phyloP scores from a whole-genome alignment of 768 basidiomycete genomes.

The Dacryopinax spathularia region DNA sequence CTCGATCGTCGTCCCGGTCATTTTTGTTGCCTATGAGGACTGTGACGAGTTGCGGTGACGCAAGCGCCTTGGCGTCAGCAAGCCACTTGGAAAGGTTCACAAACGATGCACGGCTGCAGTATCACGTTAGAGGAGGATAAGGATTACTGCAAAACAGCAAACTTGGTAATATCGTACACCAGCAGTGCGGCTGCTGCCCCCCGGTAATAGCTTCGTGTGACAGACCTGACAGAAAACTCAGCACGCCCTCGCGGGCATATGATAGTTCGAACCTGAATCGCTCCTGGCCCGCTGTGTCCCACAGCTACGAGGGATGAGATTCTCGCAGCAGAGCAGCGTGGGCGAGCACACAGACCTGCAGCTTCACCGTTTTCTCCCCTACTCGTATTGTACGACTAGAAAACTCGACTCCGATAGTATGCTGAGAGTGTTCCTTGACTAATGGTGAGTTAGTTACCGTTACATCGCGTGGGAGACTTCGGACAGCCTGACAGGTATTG shows the following conservation, averaged over 20 bases:
- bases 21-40: slow-evolving; percentile 92
- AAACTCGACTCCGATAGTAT: slow-evolving; percentile 98
- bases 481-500: slow-evolving; percentile 61
- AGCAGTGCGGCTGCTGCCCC: slow-evolving; percentile 85
- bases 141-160: slow-evolving; percentile 14
- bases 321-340: background rate
- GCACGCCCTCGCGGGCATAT: background rate
- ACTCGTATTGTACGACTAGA: slow-evolving; percentile 85
- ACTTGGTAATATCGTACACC: slow-evolving; percentile 90
- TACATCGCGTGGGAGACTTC: background rate
- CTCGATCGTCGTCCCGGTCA: slow-evolving; percentile 84
- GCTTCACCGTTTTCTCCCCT: slow-evolving; percentile 86
- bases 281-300: slow-evolving; percentile 97
- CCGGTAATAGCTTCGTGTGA: slow-evolving; percentile 90
- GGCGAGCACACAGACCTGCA: slow-evolving; percentile 49
- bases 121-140: slow-evolving; percentile 12
- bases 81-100: slow-evolving; percentile 75
- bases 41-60: slow-evolving; percentile 77
- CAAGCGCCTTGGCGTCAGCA: slow-evolving; percentile 82
- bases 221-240: slow-evolving; percentile 40
- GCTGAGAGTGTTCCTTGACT: slow-evolving; percentile 95
- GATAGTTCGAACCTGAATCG: slow-evolving; percentile 53
- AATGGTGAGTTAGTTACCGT: background rate
- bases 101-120: slow-evolving; percentile 70
- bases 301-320: slow-evolving; percentile 40